phyloP scores from a whole-genome alignment of 805 yeast species.

The Starmerella kuoi region DNA sequence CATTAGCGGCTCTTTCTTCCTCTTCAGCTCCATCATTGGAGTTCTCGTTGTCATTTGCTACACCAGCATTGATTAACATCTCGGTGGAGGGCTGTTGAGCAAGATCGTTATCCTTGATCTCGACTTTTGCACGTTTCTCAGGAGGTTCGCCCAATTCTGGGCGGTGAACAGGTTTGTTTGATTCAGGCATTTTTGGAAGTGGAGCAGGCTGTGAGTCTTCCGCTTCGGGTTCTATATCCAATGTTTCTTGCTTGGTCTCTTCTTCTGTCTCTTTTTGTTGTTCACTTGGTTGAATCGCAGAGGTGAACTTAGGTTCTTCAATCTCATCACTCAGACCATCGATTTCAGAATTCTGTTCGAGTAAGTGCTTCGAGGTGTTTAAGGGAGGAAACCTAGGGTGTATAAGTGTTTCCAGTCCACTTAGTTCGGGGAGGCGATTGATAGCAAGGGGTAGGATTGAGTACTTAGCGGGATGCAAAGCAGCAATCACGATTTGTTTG shows the following conservation, averaged over 20 bases:
- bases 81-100: not conserved
- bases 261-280: not conserved
- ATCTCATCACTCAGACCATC: not conserved
- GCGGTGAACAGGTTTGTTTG: not conserved
- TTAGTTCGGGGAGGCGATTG: slow-evolving; percentile 12
- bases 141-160: slow-evolving; percentile 6
- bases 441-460: slow-evolving; percentile 64
- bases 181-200: slow-evolving; percentile 7
- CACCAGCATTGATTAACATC: not conserved
- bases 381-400: slow-evolving; percentile 25
- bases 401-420: slow-evolving; percentile 21
- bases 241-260: not conserved
- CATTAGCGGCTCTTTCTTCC: not conserved
- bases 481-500: slow-evolving; percentile 37
- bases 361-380: slow-evolving; percentile 3
- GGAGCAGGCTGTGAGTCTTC: not conserved
- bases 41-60: not conserved
- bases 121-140: slow-evolving; percentile 8
- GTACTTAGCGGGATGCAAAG: slow-evolving; percentile 56
- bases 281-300: not conserved
- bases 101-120: not conserved
- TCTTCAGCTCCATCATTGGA: not conserved
- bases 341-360: not conserved
- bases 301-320: not conserved
- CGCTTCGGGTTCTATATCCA: not conserved